Evolutionary conservation across 305 asterid genomes (phyloP), one percentile per base, ranked within the genome.

Genomic region (Ilex paraguariensis): DNA sequence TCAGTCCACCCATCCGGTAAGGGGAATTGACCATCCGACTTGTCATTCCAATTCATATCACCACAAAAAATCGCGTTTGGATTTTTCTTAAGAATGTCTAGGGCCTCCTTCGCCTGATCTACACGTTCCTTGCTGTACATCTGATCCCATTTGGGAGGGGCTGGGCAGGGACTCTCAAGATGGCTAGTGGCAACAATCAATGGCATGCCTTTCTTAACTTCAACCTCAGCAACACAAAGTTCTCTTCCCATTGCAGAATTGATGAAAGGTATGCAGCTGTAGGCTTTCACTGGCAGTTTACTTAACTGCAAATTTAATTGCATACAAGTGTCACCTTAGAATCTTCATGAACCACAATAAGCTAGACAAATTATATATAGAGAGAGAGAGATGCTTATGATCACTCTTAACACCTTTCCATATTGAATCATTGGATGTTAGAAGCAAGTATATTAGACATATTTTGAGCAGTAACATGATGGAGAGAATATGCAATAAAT

Each of bases 11-110:
- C 95, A 49, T 74, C 79, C 10, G 74, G 67, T 49, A 81, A 53
- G 21, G 97, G 96, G 75, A 93, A 93, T 39, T 79, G 81, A 12
- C 97, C 99, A 31, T 93, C 99, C 68, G 51, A 32, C 66, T 88
- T 86, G 62, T 90, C 99, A 58, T 84, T 89, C 99, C 99, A 93
- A 70, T 93, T 93, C 99, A 86, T 86, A 71, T 93, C 99, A 61
- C 99, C 99, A 48, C 97, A 84, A 61, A 90, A 87, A 1, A 93
- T 81, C 45, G 75, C 96, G 54, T 93, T 87, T 39, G 75, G 76
- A 31, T 81, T 56, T 75, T 70, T 74, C 13, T 77, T 86, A 33
- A 93, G 95, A 48, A 74, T 48, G 60, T 54, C 74, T 59, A 93
- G 72, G 44, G 97, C 89, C 69, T 87, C 96, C 8, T 83, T 90